Evolutionary conservation across 352 stramenopile genomes (phyloP).

Genomic region (Globisporangium spinosum): DNA sequence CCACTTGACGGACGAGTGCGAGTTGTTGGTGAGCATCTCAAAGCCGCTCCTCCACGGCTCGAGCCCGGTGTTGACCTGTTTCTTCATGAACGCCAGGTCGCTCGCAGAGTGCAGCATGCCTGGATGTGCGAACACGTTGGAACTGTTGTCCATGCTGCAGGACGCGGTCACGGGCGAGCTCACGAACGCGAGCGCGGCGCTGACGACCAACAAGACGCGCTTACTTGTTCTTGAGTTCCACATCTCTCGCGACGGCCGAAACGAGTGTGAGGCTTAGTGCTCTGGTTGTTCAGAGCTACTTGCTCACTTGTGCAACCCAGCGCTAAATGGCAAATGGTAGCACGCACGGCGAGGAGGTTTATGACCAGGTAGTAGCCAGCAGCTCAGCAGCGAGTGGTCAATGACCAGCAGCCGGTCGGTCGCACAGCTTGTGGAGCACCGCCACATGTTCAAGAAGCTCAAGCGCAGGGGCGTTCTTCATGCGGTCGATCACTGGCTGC

Average conservation of each 20-base stretch:
- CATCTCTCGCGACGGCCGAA: not conserved
- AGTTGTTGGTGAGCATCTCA: constrained; percentile 18
- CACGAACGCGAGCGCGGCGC: not conserved
- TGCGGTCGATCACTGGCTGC: not conserved
- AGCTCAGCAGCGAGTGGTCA: not conserved
- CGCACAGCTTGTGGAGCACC: not conserved
- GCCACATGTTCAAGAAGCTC: not conserved
- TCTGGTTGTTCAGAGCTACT: not conserved
- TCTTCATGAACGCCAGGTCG: constrained; percentile 19
- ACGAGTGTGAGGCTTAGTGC: not conserved
- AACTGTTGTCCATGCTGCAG: constrained; percentile 12
- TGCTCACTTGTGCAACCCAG: not conserved
- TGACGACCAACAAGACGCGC: not conserved
- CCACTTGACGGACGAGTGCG: constrained; percentile 15
- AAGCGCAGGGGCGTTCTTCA: not conserved
- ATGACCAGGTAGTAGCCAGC: not conserved
- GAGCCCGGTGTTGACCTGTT: constrained; percentile 12
- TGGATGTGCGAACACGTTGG: constrained; percentile 13
- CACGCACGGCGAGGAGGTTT: not conserved
- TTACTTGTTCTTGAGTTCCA: not conserved
- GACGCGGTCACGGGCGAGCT: constrained; percentile 1
- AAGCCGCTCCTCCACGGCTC: constrained; percentile 24
- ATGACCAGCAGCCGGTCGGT: not conserved
- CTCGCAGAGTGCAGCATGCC: constrained; percentile 20
- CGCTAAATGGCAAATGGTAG: constrained; percentile 1